Percentiles rank a stretch among this genome's conserved stretches.
phyloP scores from a whole-genome alignment of 2,329 filamentous ascomycete genomes.

The Didymella segeticola region DNA sequence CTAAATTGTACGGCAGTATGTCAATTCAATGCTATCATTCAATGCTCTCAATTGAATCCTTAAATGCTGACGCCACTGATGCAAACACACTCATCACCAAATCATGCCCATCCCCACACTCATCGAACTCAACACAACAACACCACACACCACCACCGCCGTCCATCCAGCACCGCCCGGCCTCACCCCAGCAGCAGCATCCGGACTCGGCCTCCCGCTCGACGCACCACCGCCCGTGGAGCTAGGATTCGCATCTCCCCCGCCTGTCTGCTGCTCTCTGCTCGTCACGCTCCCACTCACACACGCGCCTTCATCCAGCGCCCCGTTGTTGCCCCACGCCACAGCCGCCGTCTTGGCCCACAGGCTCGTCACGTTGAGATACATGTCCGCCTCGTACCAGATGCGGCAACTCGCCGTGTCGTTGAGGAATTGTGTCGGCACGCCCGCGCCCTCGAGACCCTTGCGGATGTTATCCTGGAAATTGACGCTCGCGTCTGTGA shows the following conservation, averaged over 20 bases:
- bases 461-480: conserved; percentile 49
- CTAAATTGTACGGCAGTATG: no score
- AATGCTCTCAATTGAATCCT: no score
- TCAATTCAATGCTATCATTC: no score
- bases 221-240: conserved; percentile 11
- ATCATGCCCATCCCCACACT: conserved; percentile 7
- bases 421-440: conserved; percentile 66
- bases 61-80: neutral
- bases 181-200: conserved; percentile 24
- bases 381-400: conserved; percentile 64
- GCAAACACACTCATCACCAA: conserved; percentile 3
- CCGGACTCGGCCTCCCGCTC: conserved; percentile 17
- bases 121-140: conserved; percentile 17
- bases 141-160: conserved; percentile 18
- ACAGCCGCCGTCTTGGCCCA: conserved; percentile 55
- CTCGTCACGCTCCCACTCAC: conserved; percentile 38
- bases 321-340: conserved; percentile 38
- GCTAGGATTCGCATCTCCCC: conserved; percentile 32
- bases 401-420: conserved; percentile 67
- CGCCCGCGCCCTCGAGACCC: conserved; percentile 39
- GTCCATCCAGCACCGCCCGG: conserved; percentile 15
- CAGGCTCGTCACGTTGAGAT: conserved; percentile 58
- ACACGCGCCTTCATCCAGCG: conserved; percentile 36
- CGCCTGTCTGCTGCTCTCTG: conserved; percentile 34
- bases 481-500: conserved; percentile 42